Conservation (phyloP, 2,329 filamentous ascomycete genomes). For the Aspergillus sergii region DNA sequence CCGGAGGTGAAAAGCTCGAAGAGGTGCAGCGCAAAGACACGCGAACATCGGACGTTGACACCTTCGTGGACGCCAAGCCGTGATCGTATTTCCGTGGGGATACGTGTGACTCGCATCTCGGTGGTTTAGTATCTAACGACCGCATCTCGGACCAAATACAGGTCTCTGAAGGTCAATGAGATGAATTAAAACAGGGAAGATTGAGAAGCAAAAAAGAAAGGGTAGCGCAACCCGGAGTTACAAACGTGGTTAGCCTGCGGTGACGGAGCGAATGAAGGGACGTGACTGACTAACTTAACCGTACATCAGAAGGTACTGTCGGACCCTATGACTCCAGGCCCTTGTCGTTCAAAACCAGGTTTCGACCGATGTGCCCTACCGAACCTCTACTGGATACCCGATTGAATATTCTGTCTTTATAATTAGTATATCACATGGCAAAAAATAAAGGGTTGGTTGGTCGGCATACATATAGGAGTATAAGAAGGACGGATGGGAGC, state of each 20-base stretch:
- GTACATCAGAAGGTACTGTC: neutral
- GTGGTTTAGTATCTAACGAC: neutral
- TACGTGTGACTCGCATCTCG: neutral
- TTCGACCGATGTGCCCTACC: constrained; percentile 16
- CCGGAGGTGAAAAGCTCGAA: constrained; percentile 10
- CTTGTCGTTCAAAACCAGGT: constrained; percentile 27
- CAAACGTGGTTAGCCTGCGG: constrained; percentile 28
- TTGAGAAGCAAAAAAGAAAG: neutral
- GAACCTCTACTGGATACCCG: constrained; percentile 36
- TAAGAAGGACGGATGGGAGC: neutral
- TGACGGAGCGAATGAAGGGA: constrained; percentile 15
- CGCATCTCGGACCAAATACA: neutral
- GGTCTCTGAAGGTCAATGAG: neutral
- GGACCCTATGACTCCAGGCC: constrained; percentile 3
- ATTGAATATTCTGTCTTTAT: constrained; percentile 27
- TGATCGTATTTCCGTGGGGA: constrained; percentile 3
- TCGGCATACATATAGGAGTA: constrained; percentile 4
- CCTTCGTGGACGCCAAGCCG: constrained; percentile 45
- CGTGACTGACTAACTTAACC: neutral
- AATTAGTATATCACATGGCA: constrained; percentile 3
- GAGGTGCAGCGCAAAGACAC: constrained; percentile 42
- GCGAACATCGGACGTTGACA: constrained; percentile 41
- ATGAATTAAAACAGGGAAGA: neutral
- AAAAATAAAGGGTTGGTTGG: neutral
- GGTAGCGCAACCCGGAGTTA: constrained; percentile 11